Conservation (phyloP, 2,329 filamentous ascomycete species). For the Ophiocordyceps camponoti-saundersi region DNA sequence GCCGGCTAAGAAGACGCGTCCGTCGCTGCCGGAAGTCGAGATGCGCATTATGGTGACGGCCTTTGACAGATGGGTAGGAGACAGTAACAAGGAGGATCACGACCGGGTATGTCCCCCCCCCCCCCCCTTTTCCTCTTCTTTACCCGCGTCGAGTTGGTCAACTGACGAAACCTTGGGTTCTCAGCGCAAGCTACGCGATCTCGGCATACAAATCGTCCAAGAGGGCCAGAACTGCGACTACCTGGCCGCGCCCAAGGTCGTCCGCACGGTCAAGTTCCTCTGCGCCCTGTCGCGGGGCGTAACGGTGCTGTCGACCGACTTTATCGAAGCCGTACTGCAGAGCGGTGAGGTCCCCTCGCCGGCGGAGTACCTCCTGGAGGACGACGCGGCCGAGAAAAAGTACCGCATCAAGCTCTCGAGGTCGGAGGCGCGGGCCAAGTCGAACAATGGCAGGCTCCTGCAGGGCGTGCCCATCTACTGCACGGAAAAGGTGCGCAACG, state of each 20-base stretch:
- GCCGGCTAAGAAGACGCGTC: constrained; percentile 45
- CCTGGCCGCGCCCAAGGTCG: constrained; percentile 69
- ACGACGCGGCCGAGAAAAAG: constrained; percentile 55
- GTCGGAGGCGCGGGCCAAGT: constrained; percentile 52
- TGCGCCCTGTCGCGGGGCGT: constrained; percentile 71
- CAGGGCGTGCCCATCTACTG: constrained; percentile 68
- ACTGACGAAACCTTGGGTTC: neutral
- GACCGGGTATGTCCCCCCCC: constrained; percentile 48
- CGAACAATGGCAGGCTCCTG: constrained; percentile 63
- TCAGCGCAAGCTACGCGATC: constrained; percentile 61
- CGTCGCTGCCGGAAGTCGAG: constrained; percentile 41
- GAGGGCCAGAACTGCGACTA: constrained; percentile 67
- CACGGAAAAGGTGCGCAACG: constrained; percentile 62
- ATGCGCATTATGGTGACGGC: constrained; percentile 72
- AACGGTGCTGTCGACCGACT: constrained; percentile 57
- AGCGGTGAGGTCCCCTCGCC: constrained; percentile 46
- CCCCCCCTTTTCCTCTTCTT: neutral
- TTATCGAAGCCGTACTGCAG: constrained; percentile 62
- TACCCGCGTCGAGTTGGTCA: neutral
- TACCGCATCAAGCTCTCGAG: constrained; percentile 53
- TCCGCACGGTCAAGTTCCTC: constrained; percentile 89
- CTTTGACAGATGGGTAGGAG: constrained; percentile 65
- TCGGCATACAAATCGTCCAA: constrained; percentile 68
- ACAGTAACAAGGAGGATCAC: constrained; percentile 55
- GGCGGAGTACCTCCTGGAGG: constrained; percentile 50